Percentiles rank a stretch among this genome's conserved stretches.
Evolutionary conservation across 139 green algal species (phyloP).

Genomic region (Chlorella sp.): DNA sequence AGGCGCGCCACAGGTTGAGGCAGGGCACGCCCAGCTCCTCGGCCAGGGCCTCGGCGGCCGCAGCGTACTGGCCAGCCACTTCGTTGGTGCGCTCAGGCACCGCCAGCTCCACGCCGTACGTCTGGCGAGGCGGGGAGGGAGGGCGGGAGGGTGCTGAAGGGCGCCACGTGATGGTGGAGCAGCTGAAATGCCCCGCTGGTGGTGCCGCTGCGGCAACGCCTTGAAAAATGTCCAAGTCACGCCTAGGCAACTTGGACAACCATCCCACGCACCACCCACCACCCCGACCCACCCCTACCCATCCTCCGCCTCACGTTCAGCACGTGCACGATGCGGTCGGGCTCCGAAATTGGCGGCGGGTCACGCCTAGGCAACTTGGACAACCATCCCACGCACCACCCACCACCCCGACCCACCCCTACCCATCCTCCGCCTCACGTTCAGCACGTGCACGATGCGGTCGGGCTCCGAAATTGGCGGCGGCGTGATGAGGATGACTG

Average conservation of each 20-base stretch:
- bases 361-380: too few relatives aligned
- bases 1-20: slow-evolving; percentile 66
- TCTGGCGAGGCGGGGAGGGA: background rate
- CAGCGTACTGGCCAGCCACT: slow-evolving; percentile 62
- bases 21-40: slow-evolving; percentile 8
- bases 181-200: too few relatives aligned
- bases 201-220: too few relatives aligned
- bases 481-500: slow-evolving; percentile 78
- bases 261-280: background rate
- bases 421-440: background rate
- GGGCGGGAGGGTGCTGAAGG: background rate
- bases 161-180: too few relatives aligned
- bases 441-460: slow-evolving; percentile 56
- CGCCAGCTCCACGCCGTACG: slow-evolving; percentile 29
- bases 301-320: background rate
- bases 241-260: too few relatives aligned
- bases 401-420: background rate
- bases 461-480: slow-evolving; percentile 71
- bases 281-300: background rate
- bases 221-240: too few relatives aligned
- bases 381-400: background rate
- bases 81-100: slow-evolving; percentile 60
- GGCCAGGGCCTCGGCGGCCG: slow-evolving; percentile 50
- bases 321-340: slow-evolving; percentile 60
- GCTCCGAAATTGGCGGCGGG: slow-evolving; percentile 75